Conservation (phyloP, 495 filamentous ascomycete species). For the Pyronema domesticum region DNA sequence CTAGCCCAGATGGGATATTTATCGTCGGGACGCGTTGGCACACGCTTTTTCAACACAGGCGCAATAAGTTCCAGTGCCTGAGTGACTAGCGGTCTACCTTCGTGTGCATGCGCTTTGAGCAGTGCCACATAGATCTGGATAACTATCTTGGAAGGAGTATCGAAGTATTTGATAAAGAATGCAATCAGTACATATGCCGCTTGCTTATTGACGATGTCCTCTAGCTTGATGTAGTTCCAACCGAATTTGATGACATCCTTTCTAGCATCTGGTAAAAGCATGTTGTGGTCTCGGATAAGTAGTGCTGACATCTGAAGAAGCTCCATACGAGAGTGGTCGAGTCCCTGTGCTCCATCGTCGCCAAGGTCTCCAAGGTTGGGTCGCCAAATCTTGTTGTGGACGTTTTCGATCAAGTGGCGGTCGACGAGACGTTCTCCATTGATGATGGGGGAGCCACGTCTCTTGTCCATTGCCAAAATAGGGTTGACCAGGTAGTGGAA, state of each 20-base stretch:
- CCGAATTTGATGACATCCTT: conserved; percentile 99
- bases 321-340: conserved; percentile 93
- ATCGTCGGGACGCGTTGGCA: conserved; percentile 33
- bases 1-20: conserved; percentile 71
- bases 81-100: conserved; percentile 78
- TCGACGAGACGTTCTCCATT: conserved; percentile 66
- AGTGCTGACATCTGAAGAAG: conserved; percentile 84
- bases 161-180: conserved; percentile 94
- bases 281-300: conserved; percentile 81
- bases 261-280: conserved; percentile 67
- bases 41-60: conserved; percentile 71
- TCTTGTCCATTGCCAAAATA: conserved; percentile 87
- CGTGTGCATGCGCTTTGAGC: conserved; percentile 81
- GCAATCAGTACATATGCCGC: conserved; percentile 92
- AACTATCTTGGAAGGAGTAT: conserved; percentile 90
- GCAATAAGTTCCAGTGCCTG: conserved; percentile 89
- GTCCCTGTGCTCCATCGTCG: conserved; percentile 68
- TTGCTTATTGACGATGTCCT: conserved; percentile 98
- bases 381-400: conserved; percentile 88
- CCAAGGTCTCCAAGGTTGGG: conserved; percentile 64
- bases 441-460: conserved; percentile 28
- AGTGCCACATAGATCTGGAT: conserved; percentile 83
- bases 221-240: conserved; percentile 93
- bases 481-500: conserved; percentile 89
- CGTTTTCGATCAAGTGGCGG: conserved; percentile 69